Base-by-base conservation (phyloP, 2,329 filamentous ascomycete genomes). In the Talaromyces marneffei region DNA sequence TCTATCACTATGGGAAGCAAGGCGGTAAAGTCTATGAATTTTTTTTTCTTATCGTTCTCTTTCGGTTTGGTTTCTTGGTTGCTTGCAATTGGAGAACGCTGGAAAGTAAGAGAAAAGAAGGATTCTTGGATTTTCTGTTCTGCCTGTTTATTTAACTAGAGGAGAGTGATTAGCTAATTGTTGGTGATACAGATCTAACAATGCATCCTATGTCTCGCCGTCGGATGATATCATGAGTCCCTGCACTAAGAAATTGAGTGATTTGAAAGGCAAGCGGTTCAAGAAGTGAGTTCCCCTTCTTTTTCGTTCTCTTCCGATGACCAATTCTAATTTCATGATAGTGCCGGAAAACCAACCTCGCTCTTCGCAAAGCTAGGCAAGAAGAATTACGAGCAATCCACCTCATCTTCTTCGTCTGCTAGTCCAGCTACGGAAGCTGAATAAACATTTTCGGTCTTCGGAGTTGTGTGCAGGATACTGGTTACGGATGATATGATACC, bases 181-280 rank as follows among this genome's bases (percentile, higher is more conserved):
- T 50, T 48, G 35, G 2, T 44, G 48, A 16, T 59, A 57, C 68
- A 72, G 70, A 62, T 70, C 65, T 9, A 65, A 70, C 56, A 69
- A 39, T 35, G 33, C 70, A 46, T 72, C 73, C 48, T 81, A 80
- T 64, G 72, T 81, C 61, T 80, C 78, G 37, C 79, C 79, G 0
- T 80, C 78, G 3, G 79, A 81, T 65, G 75, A 77, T 40, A 78
- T 81, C 55, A 78, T 79, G 74, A 80, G 77, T 56, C 79, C 79
- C 3, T 79, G 78, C 62, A 79, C 78, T 29, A 79, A 79, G 72
- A 81, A 81, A 59, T 60, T 81, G 68, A 79, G 75, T 57, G 75
- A 80, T 61, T 69, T 80, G 59, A 81, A 81, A 73, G 76, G 76
- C 39, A 80, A 80, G 74, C 74, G 77, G 27, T 79, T 80, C 61